A percentile compares a stretch with the other conserved stretches of the same genome.
phyloP scores from a whole-genome alignment of 2,329 filamentous ascomycete species.

The Colletotrichum sp. region DNA sequence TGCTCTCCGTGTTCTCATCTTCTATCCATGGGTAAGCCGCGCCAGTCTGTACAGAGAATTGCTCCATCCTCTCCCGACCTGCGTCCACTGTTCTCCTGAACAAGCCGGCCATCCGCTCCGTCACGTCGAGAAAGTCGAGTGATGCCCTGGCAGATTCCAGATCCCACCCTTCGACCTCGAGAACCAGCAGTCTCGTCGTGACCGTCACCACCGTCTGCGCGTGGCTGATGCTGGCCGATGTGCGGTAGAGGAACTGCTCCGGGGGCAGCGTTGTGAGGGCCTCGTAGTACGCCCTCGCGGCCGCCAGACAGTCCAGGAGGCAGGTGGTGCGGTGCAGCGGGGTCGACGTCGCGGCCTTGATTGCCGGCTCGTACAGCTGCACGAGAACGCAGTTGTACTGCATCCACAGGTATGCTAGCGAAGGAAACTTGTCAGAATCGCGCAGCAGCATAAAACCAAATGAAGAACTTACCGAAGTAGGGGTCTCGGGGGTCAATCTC shows the following conservation, averaged over 20 bases:
- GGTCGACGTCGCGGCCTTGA: conserved; percentile 27
- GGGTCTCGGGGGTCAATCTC: conserved; percentile 30
- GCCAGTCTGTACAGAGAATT: not conserved
- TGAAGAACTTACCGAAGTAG: not conserved
- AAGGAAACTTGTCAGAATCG: not conserved
- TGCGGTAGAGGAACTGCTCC: conserved; percentile 8
- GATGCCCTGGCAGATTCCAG: conserved; percentile 7
- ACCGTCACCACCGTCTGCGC: conserved; percentile 1
- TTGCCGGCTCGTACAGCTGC: conserved; percentile 43
- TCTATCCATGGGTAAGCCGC: not conserved
- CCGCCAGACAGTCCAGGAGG: conserved; percentile 38
- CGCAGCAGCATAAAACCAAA: not conserved
- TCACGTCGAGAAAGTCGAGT: conserved; percentile 16
- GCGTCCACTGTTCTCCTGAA: not conserved
- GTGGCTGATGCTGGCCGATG: not conserved
- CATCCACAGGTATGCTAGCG: conserved; percentile 21
- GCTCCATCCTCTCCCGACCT: not conserved
- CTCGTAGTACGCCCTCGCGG: conserved; percentile 36
- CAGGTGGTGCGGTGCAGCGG: conserved; percentile 34
- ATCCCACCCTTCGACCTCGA: conserved; percentile 22
- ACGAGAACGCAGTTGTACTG: conserved; percentile 40
- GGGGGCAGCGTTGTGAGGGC: conserved; percentile 32
- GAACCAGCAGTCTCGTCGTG: conserved; percentile 18
- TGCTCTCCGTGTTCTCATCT: not conserved
- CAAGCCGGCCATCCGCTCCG: not conserved